phyloP scores from a whole-genome alignment of 495 filamentous ascomycete species.

The Thermothielavioides terrestris region DNA sequence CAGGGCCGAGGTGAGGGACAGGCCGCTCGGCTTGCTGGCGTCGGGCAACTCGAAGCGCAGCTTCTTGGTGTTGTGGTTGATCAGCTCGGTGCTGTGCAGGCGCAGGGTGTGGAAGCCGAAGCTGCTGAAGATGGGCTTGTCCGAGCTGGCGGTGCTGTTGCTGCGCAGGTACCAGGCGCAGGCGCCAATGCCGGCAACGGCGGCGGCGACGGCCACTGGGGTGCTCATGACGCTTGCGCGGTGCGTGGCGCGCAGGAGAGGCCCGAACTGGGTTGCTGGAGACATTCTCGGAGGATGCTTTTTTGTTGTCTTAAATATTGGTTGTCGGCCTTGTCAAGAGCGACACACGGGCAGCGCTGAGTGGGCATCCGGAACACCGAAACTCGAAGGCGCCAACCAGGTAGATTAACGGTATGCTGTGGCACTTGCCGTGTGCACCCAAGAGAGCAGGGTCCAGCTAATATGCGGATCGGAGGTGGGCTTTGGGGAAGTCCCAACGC shows the following conservation, averaged over 20 bases:
- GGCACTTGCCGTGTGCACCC: too few species aligned
- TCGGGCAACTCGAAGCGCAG: conserved; percentile 54
- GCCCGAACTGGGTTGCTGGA: conserved; percentile 3
- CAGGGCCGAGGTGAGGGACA: conserved; percentile 48
- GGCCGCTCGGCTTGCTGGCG: conserved; percentile 38
- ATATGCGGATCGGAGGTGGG: conserved; percentile 18
- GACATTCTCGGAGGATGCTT: not conserved
- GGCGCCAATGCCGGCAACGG: conserved; percentile 22
- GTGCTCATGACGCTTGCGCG: conserved; percentile 21
- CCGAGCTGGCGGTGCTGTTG: not conserved
- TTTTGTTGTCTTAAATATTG: not conserved
- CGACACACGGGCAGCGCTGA: conserved; percentile 11
- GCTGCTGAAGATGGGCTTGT: conserved; percentile 22
- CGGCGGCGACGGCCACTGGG: conserved; percentile 20
- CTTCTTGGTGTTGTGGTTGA: conserved; percentile 60
- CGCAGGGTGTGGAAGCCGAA: conserved; percentile 33
- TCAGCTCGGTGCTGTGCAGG: conserved; percentile 43
- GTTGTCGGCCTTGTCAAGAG: too few species aligned
- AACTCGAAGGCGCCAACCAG: conserved; percentile 1
- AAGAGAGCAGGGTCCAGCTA: too few species aligned
- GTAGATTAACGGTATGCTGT: too few species aligned
- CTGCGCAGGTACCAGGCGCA: conserved; percentile 20
- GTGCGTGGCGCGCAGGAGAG: conserved; percentile 11
- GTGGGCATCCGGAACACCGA: conserved; percentile 23
- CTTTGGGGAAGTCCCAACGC: conserved; percentile 28